Evolutionary conservation across 2,329 filamentous ascomycete genomes (phyloP).

Genomic region (Colletotrichum navitas): DNA sequence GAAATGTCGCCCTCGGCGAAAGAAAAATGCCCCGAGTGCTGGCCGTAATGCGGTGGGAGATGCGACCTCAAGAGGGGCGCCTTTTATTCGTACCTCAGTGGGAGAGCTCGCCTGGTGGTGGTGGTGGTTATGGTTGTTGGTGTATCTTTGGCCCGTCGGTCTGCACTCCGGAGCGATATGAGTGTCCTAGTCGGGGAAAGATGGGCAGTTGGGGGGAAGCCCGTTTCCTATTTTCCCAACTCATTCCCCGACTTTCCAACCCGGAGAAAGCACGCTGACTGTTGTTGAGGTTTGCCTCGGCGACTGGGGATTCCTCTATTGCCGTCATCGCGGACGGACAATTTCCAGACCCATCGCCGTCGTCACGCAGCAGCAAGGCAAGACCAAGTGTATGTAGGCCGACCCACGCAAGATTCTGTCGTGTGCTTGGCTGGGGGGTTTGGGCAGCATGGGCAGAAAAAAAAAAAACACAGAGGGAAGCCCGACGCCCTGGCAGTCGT

Average conservation of each 20-base stretch:
- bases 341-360: neutral
- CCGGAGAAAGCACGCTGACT: constrained; percentile 9
- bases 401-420: neutral
- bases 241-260: constrained; percentile 1
- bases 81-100: too few species aligned
- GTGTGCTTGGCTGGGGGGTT: neutral
- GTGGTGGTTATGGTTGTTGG: neutral
- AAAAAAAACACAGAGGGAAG: neutral
- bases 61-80: too few species aligned
- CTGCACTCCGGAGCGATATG: constrained; percentile 6
- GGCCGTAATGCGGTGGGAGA: neutral
- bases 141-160: constrained; percentile 1
- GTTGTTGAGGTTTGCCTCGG: constrained; percentile 11
- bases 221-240: constrained; percentile 2
- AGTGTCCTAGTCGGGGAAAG: neutral
- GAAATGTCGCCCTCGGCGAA: neutral
- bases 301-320: constrained; percentile 13
- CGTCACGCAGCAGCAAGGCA: constrained; percentile 3
- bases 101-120: neutral
- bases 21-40: constrained; percentile 25
- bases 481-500: neutral
- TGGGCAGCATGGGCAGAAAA: neutral
- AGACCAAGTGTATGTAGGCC: neutral
- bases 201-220: neutral
- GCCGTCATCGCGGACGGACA: constrained; percentile 27